Evolutionary conservation across 805 yeast species (phyloP).

Genomic region (Kluyveromyces nonfermentans): DNA sequence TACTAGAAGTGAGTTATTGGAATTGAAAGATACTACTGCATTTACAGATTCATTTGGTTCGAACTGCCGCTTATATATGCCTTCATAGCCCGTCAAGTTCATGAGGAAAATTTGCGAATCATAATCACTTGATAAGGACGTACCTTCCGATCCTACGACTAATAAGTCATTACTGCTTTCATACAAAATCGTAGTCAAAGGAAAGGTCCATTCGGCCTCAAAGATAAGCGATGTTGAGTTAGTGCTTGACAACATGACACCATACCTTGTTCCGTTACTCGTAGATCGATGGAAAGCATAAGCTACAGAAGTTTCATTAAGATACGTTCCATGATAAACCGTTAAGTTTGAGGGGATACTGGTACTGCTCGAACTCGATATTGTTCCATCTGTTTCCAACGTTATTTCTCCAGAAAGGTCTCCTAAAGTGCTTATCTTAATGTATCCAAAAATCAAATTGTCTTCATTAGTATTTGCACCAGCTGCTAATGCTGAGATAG

Average conservation of each 20-base stretch:
- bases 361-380: conserved; percentile 11
- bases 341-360: conserved; percentile 4
- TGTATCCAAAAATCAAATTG: conserved; percentile 28
- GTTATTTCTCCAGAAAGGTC: conserved; percentile 14
- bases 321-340: conserved; percentile 11
- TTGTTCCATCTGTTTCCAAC: not conserved
- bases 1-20: conserved; percentile 37
- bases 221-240: conserved; percentile 2
- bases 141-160: conserved; percentile 13
- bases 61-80: conserved; percentile 30
- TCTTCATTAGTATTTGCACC: conserved; percentile 26
- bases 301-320: conserved; percentile 41
- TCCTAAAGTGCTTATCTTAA: conserved; percentile 10
- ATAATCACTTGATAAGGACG: not conserved
- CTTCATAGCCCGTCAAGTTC: conserved; percentile 39
- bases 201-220: conserved; percentile 13
- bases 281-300: conserved; percentile 42
- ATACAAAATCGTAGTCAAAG: conserved; percentile 18
- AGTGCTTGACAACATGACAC: conserved; percentile 4
- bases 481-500: conserved; percentile 18
- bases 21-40: conserved; percentile 34
- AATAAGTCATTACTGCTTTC: conserved; percentile 19
- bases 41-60: conserved; percentile 33
- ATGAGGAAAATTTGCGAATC: conserved; percentile 14
- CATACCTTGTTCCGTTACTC: conserved; percentile 2